Evolutionary conservation across 257 asterid species (phyloP).

Genomic region (Thymus quinquecostatus): DNA sequence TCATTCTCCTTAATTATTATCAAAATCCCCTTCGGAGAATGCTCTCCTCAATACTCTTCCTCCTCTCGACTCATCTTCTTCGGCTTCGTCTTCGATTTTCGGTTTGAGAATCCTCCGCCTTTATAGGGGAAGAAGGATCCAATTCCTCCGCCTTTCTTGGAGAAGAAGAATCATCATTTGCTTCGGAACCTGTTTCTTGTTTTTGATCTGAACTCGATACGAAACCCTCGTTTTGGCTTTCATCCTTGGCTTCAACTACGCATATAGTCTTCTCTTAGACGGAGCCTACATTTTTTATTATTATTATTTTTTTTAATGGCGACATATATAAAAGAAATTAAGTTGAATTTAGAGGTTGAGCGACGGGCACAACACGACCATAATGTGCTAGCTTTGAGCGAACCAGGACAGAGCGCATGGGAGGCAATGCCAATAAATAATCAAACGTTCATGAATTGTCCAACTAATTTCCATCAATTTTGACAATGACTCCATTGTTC

Average conservation of each 20-base stretch:
- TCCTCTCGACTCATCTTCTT: background rate
- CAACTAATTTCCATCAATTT: no score
- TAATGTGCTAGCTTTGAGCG: no score
- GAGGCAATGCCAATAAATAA: no score
- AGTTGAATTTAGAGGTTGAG: no score
- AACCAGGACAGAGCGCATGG: no score
- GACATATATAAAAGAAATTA: no score
- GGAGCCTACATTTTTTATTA: background rate
- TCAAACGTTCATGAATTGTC: no score
- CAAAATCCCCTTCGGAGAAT: constrained; percentile 5
- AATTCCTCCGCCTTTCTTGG: background rate
- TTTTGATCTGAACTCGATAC: constrained; percentile 16
- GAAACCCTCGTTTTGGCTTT: background rate
- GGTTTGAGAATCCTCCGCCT: background rate
- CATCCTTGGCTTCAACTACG: constrained; percentile 28
- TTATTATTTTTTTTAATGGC: no score
- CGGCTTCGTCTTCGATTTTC: constrained; percentile 21
- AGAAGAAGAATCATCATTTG: constrained; percentile 14
- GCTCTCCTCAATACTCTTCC: constrained; percentile 20
- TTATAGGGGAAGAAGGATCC: no score
- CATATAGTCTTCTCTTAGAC: constrained; percentile 48
- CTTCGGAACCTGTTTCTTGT: constrained; percentile 5
- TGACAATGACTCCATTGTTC: no score
- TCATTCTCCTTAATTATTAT: background rate
- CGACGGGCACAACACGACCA: no score